Evolutionary conservation across 2,329 filamentous ascomycete species (phyloP), one percentile per base, ranked within the genome.

Genomic region (Aspergillus caelatus): DNA sequence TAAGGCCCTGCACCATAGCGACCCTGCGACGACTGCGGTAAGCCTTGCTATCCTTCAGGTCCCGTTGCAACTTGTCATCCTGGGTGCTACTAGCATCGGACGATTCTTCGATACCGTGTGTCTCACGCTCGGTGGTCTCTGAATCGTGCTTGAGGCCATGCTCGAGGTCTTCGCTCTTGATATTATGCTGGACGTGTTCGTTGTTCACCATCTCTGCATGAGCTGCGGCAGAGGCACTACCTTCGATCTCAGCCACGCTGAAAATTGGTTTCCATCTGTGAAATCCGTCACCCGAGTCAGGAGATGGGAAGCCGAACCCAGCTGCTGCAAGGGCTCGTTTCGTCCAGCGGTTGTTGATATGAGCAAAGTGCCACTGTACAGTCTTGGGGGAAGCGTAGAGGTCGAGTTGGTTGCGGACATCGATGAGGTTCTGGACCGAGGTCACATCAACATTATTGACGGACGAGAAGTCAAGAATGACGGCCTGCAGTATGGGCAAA

Each of bases 301-400:
- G 80, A 0, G 88, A 87, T 2, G 93, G 93, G 75, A 91, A 93
- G 1, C 94, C 94, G 73, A 98, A 98, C 14, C 94, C 94, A 28
- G 91, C 94, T 2, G 91, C 88, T 4, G 90, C 90, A 50, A 98
- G 88, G 5, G 92, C 94, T 36, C 93, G 91, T 82, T 97, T 97
- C 28, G 93, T 94, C 94, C 94, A 97, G 62, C 92, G 87, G 82
- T 95, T 97, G 80, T 90, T 93, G 81, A 98, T 91, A 78, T 89
- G 91, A n/a, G 94, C 92, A 67, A 98, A 90, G 78, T 98, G 95
- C 94, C 94, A 98, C 76, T 97, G 93, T 5, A 98, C 94, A 2
- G 85, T 83, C 23, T 93, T 88, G 0, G 94, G 94, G 0, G 90
- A 78, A 0, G 93, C 87, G 74, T 97, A 96, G 23, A 88, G 85